These are phyloP conservation scores for Oryza coarctata DNA, from an alignment of 176 grass and related monocot genomes.

Conservation along the genomic window DNA sequence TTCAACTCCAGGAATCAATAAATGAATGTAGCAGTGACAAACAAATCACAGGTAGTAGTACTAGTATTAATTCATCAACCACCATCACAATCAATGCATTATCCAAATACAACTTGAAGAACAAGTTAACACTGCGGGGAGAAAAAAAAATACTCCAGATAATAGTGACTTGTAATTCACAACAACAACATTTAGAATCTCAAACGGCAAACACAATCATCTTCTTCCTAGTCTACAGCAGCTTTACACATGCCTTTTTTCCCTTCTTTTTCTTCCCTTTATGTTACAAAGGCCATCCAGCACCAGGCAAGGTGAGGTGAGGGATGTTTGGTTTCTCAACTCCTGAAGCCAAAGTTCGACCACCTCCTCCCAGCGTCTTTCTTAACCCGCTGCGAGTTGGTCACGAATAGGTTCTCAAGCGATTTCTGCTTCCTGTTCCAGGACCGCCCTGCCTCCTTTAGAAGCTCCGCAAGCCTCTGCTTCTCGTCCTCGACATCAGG, in stretches of 20 bases:
- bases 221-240: slow-evolving; percentile 49
- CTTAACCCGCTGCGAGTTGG: slow-evolving; percentile 53
- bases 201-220: slow-evolving; percentile 55
- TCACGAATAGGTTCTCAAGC: slow-evolving; percentile 67
- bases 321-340: slow-evolving; percentile 28
- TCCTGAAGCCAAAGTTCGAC: slow-evolving; percentile 89
- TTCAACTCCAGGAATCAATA: not conserved
- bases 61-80: slow-evolving; percentile 21
- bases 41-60: slow-evolving; percentile 21
- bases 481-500: slow-evolving; percentile 95
- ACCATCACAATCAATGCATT: slow-evolving; percentile 33
- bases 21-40: not conserved
- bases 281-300: slow-evolving; percentile 57
- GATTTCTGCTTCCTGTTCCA: slow-evolving; percentile 88
- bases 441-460: slow-evolving; percentile 80
- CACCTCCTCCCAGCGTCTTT: slow-evolving; percentile 80
- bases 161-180: not conserved
- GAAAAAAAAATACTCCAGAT: not conserved
- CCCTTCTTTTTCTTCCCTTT: not conserved
- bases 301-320: not conserved
- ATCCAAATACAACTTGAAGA: slow-evolving; percentile 16
- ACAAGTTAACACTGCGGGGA: slow-evolving; percentile 14
- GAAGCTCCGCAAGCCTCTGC: slow-evolving; percentile 70
- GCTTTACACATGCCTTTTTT: slow-evolving; percentile 66
- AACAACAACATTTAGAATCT: slow-evolving; percentile 41